Base-by-base conservation (phyloP, 1,284 basidiomycete genomes). In the Tylopilus sp. region DNA sequence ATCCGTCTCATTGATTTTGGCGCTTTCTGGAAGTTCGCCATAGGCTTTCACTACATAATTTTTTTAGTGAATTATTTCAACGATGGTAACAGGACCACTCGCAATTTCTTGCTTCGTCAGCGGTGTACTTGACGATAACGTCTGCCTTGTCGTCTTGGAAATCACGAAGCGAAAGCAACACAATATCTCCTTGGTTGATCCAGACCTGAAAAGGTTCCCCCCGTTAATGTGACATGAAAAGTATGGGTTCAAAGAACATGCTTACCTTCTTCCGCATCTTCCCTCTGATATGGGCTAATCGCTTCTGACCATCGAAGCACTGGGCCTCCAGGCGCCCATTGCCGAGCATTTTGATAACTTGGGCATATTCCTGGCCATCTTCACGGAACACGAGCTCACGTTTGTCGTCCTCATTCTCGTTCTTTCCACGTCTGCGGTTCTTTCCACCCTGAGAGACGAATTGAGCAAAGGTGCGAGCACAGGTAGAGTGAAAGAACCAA, bases 71-170 rank as follows among this genome's bases (percentile, higher is more conserved):
- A 47, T 44, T 29, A 58, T 41, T 54, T 13, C 41, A 33, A 26
- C 1, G 19, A 32, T 41, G 60, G 41, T 19, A 57, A 36, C 33
- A 57, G 24, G 26, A 24, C 3, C 5, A 55, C 69, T 86, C 79
- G 88, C 93, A 72, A 79, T 93, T 95, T 70, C 96, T 87, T 36
- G 95, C 95, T 78, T 97, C 95, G 78, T 99, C 97, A 39, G 96
- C 91, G 18, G 96, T 98, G 83, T 99, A 99, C 82, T 98, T 98
- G 79, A 98, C 97, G 77, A 99, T 99, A 58, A 99, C 97, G 83
- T 99, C 98, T 39, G 97, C 98, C 82, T 99, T 99, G 82, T 96
- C 96, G 76, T 99, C 98, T 81, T 99, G 97, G 89, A 99, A 99
- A 64, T 99, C 98, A 73, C 98, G 95, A 61, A 99, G 87, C 38